Evolutionary conservation across 202 grass and related monocot genomes (phyloP), one percentile per base, ranked within the genome.

Genomic region (Cymbopogon flexuosus): DNA sequence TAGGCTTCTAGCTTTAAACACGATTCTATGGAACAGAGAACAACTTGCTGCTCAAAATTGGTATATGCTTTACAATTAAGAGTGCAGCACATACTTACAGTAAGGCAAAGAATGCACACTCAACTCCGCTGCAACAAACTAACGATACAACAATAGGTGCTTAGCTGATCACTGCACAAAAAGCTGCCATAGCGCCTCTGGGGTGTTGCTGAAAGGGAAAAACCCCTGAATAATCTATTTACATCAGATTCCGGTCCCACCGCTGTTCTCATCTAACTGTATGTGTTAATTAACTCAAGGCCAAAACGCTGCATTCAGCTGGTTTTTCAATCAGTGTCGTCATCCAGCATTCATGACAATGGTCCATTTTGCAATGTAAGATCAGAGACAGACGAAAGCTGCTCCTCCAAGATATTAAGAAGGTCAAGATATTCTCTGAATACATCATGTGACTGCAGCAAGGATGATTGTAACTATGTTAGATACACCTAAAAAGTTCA

Each of bases 371-470:
- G 78, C 59, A 93, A 62, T 51, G 91, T 67, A 70, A 76, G 52
- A 83, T 88, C 85, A 0, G 92, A 89, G 74, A 93, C 43, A 65
- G 92, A 98, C 1, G 90, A 89, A 73, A 98, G 90, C 72, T 95
- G 64, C 77, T 88, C 88, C 84, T 98, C 88, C 92, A 98, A 82
- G 56, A 84, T 76, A 85, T 86, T 86, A 68, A 98, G 96, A 64
- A 98, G 92, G 82, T 94, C 92, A 52, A 98, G 88, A 72, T 98
- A 93, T 72, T 93, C 89, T 21, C 85, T 93, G 73, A 98, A 95
- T 67, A 87, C 88, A 82, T 93, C 83, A 66, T 98, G 96, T 2
- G 96, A 98, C 96, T 98, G 83, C 65, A 78, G 6, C 18, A 54
- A 56, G 76, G 65, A 68, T 86, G 27, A 60, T 79, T 76, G 78